Evolutionary conservation across 2,329 filamentous ascomycete genomes (phyloP).

Genomic region (Neonectria ditissima): DNA sequence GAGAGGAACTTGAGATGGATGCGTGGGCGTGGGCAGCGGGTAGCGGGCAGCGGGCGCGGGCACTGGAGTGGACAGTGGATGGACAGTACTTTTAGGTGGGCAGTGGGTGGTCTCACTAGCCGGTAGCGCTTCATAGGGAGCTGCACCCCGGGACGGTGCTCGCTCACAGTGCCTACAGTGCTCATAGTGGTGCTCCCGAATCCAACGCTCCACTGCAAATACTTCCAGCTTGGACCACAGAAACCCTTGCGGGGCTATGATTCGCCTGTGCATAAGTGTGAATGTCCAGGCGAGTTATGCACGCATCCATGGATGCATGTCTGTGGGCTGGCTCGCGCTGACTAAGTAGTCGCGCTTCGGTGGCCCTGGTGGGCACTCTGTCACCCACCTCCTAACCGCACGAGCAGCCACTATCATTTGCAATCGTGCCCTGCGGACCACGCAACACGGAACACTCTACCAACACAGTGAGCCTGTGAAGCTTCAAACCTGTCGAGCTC

Average conservation of each 20-base stretch:
- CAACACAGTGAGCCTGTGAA: conserved; percentile 8
- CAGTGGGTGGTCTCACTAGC: conserved; percentile 29
- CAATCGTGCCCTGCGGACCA: conserved; percentile 26
- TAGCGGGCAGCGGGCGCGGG: conserved; percentile 27
- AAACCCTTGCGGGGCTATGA: conserved; percentile 26
- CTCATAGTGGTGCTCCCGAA: not conserved
- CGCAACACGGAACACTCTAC: conserved; percentile 11
- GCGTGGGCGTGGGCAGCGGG: conserved; percentile 27
- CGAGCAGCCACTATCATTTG: conserved; percentile 30
- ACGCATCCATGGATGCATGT: not conserved
- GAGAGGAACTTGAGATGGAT: conserved; percentile 27
- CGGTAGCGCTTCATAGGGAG: conserved; percentile 20
- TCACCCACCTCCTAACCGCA: conserved; percentile 29
- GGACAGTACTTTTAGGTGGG: not conserved
- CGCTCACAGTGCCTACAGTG: not conserved
- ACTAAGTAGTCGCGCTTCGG: conserved; percentile 18
- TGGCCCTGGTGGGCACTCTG: conserved; percentile 21
- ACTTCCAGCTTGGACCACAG: conserved; percentile 9
- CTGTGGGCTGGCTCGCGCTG: conserved; percentile 7
- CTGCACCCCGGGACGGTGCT: conserved; percentile 16
- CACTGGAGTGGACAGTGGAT: conserved; percentile 7
- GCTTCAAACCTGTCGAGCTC: conserved; percentile 12
- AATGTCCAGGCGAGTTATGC: conserved; percentile 1
- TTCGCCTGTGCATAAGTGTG: not conserved
- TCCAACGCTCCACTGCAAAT: not conserved